Base-by-base conservation (phyloP, 1,139 yeast species). In the Suhomyces anneliseae region DNA sequence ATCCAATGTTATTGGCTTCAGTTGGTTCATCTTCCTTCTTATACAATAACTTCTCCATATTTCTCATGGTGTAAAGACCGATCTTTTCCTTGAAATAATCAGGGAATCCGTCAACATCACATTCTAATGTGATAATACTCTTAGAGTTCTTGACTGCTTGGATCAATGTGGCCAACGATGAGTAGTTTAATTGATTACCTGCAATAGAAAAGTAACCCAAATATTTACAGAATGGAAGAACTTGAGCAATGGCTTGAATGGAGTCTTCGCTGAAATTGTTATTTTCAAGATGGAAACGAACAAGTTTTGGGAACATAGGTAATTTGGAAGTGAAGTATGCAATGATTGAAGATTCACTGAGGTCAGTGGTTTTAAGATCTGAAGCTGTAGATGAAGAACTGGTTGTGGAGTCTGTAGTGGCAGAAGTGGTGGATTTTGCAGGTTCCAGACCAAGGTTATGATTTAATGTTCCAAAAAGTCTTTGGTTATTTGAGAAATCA, bases 21-120 rank as follows among this genome's bases (percentile, higher is more conserved):
- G 46, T 38, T 46, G 43, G 45, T 9, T 51, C 39, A 8, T 42
- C 45, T 12, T 49, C 50, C 39, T 48, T 46, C 35, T 49, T 42
- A 38, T 54, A 47, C 50, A 74, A 60, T 35, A 70, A 52, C 34
- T 63, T 68, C 57, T 86, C 90, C 83, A 85, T 82, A 60, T 87
- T 86, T 57, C 83, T 78, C 82, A 87, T 84, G 2, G 88, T 78
- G 56, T 83, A 81, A 36, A 86, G 65, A 1, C 90, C 87, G 44
- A 85, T 73, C 51, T 76, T 76, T 49, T 84, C 85, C 55, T 75
- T 82, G 52, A 79, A 71, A 39, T 76, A 57, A 34, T 61, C 65
- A 3, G 80, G 79, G 47, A 74, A 62, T 4, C 60, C 58, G 8
- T 67, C 73, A 35, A 60, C 58, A 50, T 75, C 77, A 42, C 72